These are phyloP conservation scores for Hamamelis virginiana DNA, from an alignment of 164 flowering plant species.

Conservation along the genomic window DNA sequence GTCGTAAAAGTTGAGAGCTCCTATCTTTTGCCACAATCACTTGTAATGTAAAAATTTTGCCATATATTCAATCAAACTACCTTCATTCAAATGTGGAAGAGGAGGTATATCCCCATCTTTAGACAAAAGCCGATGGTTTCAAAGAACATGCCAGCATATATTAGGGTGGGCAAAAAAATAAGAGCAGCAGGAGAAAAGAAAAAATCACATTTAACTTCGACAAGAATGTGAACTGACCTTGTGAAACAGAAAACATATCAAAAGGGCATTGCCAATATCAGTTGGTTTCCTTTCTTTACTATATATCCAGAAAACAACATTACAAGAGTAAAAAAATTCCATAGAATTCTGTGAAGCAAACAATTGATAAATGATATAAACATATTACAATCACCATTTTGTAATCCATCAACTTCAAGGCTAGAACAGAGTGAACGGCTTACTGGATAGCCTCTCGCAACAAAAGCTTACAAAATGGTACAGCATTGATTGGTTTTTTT, in stretches of 20 bases:
- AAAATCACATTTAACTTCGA: neutral
- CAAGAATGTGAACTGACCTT: neutral
- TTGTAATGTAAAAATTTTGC: no score
- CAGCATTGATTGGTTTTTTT: conserved; percentile 95
- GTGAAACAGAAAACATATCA: neutral
- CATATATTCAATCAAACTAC: no score
- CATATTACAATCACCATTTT: conserved; percentile 18
- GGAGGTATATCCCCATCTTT: no score
- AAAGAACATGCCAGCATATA: no score
- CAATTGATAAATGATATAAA: conserved; percentile 23
- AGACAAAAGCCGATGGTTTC: no score
- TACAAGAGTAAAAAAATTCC: neutral
- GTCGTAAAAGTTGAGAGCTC: no score
- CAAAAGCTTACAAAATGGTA: conserved; percentile 57
- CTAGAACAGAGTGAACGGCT: conserved; percentile 1
- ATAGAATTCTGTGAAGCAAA: conserved; percentile 15
- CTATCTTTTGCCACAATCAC: no score
- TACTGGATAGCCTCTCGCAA: neutral
- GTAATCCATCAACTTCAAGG: conserved; percentile 8
- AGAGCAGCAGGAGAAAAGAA: no score
- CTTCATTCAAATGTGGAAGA: no score
- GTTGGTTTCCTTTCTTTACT: neutral
- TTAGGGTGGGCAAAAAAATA: no score
- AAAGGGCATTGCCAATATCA: neutral
- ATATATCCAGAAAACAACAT: neutral